Evolutionary conservation across 257 asterid genomes (phyloP), one percentile per base, ranked within the genome.

Genomic region (Voacanga thouarsii): DNA sequence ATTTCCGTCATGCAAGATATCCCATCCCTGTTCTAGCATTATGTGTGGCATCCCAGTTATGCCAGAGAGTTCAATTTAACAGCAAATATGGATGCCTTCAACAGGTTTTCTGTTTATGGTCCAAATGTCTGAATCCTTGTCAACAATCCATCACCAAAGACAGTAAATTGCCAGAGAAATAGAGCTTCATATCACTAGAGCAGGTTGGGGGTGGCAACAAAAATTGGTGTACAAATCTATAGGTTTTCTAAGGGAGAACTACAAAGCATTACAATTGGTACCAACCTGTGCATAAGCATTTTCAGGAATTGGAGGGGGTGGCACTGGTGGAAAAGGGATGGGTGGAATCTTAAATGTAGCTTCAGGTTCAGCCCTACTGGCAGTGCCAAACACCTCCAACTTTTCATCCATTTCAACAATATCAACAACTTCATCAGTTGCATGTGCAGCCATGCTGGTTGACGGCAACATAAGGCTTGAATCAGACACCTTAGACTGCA

Each of bases 401-500:
- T 75, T 91, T 77, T 91, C 96, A 71, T 87, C 87, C 33, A 64
- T 79, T 79, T 89, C 97, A 60, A 80, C 88, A 79, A 82, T 85
- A 82, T 92, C 97, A 67, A 82, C 88, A 26, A 85, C 94, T 72
- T 91, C 97, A 84, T 95, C 96, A 53, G 76, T 50, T 37, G 93
- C 97, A 85, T 92, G 89, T 77, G 97, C 97, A 59, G 97, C 98
- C 85, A 90, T 85, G 85, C 96, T 86, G 75, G 97, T 93, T 75
- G 96, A 75, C 26, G 97, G 98, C 81, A 89, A 81, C 39, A 61
- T 41, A 47, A 74, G 71, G 67, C 81, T 89, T 6, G 68, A 77
- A 66, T 90, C 97, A 71, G 87, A 84, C 43, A 74, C 75, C 86
- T 85, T 86, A 82, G 80, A 74, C 97, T 90, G 92, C 88, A 77